Base-by-base conservation (phyloP, 148 eudicot species). In the Vaccinium macrocarpon region DNA sequence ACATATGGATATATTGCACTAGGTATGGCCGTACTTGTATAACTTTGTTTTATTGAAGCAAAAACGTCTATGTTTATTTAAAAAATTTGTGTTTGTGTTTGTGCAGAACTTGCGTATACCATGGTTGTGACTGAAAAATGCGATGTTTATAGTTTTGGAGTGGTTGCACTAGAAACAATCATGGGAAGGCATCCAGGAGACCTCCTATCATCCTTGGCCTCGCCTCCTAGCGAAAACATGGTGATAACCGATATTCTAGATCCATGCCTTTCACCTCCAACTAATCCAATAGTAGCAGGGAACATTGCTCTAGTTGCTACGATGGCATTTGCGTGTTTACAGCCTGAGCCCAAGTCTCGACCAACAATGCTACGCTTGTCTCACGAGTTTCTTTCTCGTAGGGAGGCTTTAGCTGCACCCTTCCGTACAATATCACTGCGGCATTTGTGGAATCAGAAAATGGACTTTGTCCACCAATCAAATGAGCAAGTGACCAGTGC, bases 361-460 rank as follows among this genome's bases (percentile, higher is more conserved):
- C 55, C 85, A 25, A 61, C 85, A 25, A 84, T 84, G 85, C 16
- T 5, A 46, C 10, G 3, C 9, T 5, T 84, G 4, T 84, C 85
- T 57, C 81, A 49, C 13, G 57, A 84, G 49, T 61, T 84, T 15
- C 68, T 21, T 75, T 2, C 62, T 49, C 38, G 6, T 46, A 82
- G 15, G 46, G 51, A 5, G 32, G 13, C 80, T 15, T 6, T 77
- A 10, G 27, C 35, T 23, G 25, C 56, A 51, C 80, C 64, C 38
- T 2, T 27, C 21, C 42, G 3, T 13, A 7, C 42, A 29, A 53
- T 53, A 23, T 53, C 64, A 5, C 13, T 78, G 11, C 4, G 19
- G 46, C 81, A 78, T 11, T 12, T 78, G 21, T 25, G 18, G 61
- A 13, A 27, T 52, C 62, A 1, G 25, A 1, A 50, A 77, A 4